These are phyloP conservation scores for Saitozyma podzolica DNA, from an alignment of 768 basidiomycete genomes.

Conservation along the genomic window DNA sequence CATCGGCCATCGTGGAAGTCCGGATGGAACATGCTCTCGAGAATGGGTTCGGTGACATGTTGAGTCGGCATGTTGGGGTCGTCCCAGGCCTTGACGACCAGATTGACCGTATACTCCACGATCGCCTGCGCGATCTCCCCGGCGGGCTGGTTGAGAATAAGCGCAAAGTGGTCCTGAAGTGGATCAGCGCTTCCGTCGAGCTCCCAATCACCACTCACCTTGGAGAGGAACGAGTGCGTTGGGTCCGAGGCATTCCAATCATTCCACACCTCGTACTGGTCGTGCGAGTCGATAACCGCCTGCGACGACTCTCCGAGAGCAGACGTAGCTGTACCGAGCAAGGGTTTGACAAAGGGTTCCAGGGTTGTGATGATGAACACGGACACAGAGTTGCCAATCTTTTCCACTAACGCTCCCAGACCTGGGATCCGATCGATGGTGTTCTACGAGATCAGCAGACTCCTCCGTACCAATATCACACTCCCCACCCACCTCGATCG, in stretches of 20 bases:
- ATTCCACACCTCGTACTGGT: slow-evolving; percentile 86
- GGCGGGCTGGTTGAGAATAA: slow-evolving; percentile 72
- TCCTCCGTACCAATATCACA: background rate
- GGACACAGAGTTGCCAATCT: slow-evolving; percentile 69
- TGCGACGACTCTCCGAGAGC: slow-evolving; percentile 66
- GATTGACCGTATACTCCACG: slow-evolving; percentile 65
- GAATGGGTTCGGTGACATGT: slow-evolving; percentile 44
- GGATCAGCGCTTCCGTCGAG: background rate
- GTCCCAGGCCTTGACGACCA: slow-evolving; percentile 81
- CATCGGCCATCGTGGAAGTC: slow-evolving; percentile 42
- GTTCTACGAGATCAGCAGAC: slow-evolving; percentile 24
- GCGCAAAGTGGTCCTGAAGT: slow-evolving; percentile 66
- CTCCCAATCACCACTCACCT: slow-evolving; percentile 53
- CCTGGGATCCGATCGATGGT: slow-evolving; percentile 77
- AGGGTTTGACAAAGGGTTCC: slow-evolving; percentile 78
- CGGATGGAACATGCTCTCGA: slow-evolving; percentile 51
- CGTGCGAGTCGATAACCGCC: slow-evolving; percentile 74
- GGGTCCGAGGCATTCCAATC: slow-evolving; percentile 74
- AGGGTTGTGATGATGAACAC: slow-evolving; percentile 77
- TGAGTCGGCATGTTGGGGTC: slow-evolving; percentile 55
- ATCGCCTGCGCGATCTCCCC: slow-evolving; percentile 71
- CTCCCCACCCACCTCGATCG: slow-evolving; percentile 57
- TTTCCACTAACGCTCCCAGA: slow-evolving; percentile 68
- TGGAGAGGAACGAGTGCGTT: slow-evolving; percentile 65
- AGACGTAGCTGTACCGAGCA: slow-evolving; percentile 68